Base-by-base conservation (phyloP, 805 yeast species). In the Wickerhamomyces canadensis region DNA sequence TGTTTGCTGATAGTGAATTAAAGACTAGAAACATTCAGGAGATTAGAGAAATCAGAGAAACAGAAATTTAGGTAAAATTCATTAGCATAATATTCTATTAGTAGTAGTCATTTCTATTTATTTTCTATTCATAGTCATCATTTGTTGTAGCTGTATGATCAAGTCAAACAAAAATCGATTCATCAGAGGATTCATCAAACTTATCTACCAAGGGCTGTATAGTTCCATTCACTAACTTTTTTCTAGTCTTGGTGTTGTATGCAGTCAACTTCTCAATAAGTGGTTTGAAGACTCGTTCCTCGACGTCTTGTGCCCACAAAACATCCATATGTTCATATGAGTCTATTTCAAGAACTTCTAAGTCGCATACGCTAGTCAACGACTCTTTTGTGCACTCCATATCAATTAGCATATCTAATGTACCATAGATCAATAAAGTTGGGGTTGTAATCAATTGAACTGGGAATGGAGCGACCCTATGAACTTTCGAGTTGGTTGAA, bases 321-420 rank as follows among this genome's bases (percentile, higher is more conserved):
- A 84, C 74, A 51, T 85, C 95, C 65, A 85, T 70, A 55, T 85
- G 95, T 56, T 85, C 95, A 54, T 84, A 84, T 8, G 61, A 63
- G 0, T 60, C 64, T 0, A 82, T 68, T 0, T 80, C 76, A 6
- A 70, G 60, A 0, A 67, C 55, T 4, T 48, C 36, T 14, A 49
- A 42, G 1, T 43, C 41, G 17, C 44, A 51, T 18, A 53, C 58
- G 26, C 48, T 51, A 0, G 85, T 80, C 23, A 85, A 63, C 41
- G 76, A 80, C 6, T 59, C 55, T 28, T 63, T 58, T 66, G 84
- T 78, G 16, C 70, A 72, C 8, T 74, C 70, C 29, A 85, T 80
- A 48, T 85, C 87, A 11, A 85, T 84, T 26, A 85, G 65, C 11
- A 85, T 73, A 58, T 85, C 95, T 1, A 59, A 47, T 33, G 72